Conservation (phyloP, 148 eudicot species). For the Tetragonia tetragonoides region DNA sequence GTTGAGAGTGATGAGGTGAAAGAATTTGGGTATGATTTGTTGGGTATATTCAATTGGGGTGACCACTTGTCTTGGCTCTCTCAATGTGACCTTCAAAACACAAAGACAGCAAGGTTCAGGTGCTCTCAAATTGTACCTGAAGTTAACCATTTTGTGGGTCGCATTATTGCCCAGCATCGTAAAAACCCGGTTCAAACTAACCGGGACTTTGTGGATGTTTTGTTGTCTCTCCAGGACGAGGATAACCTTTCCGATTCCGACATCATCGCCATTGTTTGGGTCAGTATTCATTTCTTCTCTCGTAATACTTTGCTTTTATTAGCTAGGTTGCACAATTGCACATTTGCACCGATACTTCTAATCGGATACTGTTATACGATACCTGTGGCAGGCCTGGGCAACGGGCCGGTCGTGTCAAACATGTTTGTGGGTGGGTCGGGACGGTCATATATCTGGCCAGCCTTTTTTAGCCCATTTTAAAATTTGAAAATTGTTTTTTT, state of each 20-base stretch:
- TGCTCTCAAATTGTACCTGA: slow-evolving; percentile 61
- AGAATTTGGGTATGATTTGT: slow-evolving; percentile 64
- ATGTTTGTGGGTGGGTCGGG: no score
- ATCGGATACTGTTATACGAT: no score
- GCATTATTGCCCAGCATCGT: slow-evolving; percentile 54
- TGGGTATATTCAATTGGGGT: slow-evolving; percentile 62
- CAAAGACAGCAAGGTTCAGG: slow-evolving; percentile 47
- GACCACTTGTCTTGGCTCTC: slow-evolving; percentile 67
- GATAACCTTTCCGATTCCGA: slow-evolving; percentile 60
- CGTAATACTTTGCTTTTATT: no score
- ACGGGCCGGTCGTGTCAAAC: no score
- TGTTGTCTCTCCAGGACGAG: slow-evolving; percentile 50
- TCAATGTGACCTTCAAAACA: slow-evolving; percentile 49
- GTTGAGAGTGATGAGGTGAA: slow-evolving; percentile 36
- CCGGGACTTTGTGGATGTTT: slow-evolving; percentile 69
- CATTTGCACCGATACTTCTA: no score
- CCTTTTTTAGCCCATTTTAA: no score
- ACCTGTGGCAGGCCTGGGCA: no score
- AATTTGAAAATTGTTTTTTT: no score
- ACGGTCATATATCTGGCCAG: no score
- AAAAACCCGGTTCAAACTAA: slow-evolving; percentile 20
- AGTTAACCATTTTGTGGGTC: slow-evolving; percentile 60
- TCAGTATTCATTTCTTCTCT: slow-evolving; percentile 16
- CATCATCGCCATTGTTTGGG: slow-evolving; percentile 81
- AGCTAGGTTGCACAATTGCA: no score